Evolutionary conservation across 106 monocot genomes (phyloP), one percentile per base, ranked within the genome.

Genomic region (Phalaenopsis equestris): DNA sequence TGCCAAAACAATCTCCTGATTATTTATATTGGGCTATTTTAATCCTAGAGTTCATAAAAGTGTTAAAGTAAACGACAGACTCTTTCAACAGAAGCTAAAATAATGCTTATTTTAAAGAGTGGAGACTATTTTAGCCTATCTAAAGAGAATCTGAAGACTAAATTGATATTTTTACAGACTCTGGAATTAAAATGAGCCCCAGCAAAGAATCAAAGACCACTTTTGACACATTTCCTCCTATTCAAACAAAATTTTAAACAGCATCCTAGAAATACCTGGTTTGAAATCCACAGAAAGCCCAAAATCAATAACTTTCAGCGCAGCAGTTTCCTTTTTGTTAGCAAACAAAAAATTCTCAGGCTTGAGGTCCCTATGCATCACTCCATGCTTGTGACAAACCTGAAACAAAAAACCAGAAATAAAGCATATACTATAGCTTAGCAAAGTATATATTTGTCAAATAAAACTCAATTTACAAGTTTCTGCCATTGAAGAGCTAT

Each of bases 341-440:
- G 85, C 87, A 65, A 85, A 90, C 87, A 90, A 75, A 75, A 90
- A 90, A 43, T 90, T 90, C 81, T 90, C 90, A 17, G 90, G 90
- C 75, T 90, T 90, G 76, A 90, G 85, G 68, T 90, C 89, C 19
- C 89, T 77, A 72, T 90, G 89, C 75, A 90, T 90, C 75, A 90
- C 89, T 8, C 89, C 87, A 41, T 90, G 82, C 61, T 83, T 85
- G 79, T 90, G 89, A 58, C 89, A 90, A 23, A 81, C 81, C 89
- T 89, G 72, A 49, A 49, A 19, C 8, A 76, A 49, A 76, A 23
- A 6, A 43, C 74, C 43, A 74, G 5, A 42, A 42, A 10, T 61
- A 74, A 43, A 19, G 10, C 72, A 70, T 30, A 38, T 68, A 12
- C 38, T n/a, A n/a, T 65, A 30, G 64, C 24, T 23, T 65, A 65